A percentile compares a stretch with the other conserved stretches of the same genome.
phyloP scores from a whole-genome alignment of 2,329 filamentous ascomycete genomes.

The Fusarium sp. region DNA sequence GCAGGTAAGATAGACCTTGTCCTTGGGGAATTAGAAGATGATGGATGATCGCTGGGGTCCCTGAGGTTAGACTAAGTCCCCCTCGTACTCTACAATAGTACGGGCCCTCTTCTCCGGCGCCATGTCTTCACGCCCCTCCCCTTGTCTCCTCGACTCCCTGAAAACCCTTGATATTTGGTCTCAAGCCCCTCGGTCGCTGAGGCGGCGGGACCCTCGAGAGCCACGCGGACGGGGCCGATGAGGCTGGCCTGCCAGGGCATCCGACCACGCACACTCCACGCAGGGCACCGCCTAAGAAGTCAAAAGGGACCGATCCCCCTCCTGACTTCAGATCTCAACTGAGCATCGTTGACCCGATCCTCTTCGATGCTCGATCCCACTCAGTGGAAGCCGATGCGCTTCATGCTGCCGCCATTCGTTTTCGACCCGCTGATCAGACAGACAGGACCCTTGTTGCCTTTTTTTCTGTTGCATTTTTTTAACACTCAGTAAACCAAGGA shows the following conservation, averaged over 20 bases:
- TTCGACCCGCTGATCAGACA: conserved; percentile 22
- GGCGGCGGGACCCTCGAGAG: conserved; percentile 28
- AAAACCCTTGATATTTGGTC: conserved; percentile 22
- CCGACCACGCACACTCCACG: conserved; percentile 18
- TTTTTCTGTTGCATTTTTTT: background rate
- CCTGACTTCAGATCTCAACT: conserved; percentile 39
- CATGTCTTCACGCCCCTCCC: conserved; percentile 17
- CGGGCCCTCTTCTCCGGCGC: conserved; percentile 30
- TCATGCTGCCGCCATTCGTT: conserved; percentile 2
- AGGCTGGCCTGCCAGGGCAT: conserved; percentile 34
- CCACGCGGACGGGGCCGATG: conserved; percentile 39
- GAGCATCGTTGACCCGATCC: conserved; percentile 35
- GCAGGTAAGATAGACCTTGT: background rate
- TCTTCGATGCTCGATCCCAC: conserved; percentile 25
- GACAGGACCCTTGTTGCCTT: conserved; percentile 24
- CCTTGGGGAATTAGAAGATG: background rate
- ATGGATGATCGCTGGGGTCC: conserved; percentile 26
- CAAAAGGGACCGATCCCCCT: conserved; percentile 39
- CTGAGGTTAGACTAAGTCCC: conserved; percentile 3
- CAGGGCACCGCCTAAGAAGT: background rate
- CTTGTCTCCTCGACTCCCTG: background rate
- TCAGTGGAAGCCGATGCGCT: conserved; percentile 25
- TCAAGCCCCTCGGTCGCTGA: conserved; percentile 16
- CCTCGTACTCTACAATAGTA: background rate
- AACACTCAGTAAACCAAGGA: conserved; percentile 19